phyloP scores from a whole-genome alignment of 2,329 filamentous ascomycete species.

The Fusarium dimerum region DNA sequence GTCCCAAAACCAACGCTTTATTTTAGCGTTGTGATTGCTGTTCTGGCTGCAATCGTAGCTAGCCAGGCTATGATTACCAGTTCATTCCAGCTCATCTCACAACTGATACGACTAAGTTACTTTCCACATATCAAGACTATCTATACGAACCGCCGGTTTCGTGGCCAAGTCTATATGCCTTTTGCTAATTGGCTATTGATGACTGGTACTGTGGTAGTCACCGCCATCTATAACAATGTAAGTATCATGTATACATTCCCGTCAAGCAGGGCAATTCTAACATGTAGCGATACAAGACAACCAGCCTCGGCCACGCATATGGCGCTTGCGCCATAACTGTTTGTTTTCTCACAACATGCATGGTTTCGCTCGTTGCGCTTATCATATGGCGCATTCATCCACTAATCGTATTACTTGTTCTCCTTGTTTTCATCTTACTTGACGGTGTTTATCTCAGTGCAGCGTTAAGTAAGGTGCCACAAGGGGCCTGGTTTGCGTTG shows the following conservation, averaged over 20 bases:
- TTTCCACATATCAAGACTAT: slow-evolving; percentile 73
- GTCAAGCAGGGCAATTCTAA: background rate
- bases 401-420: slow-evolving; percentile 58
- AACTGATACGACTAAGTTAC: slow-evolving; percentile 69
- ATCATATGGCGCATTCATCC: slow-evolving; percentile 68
- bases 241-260: slow-evolving; percentile 15
- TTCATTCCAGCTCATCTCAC: slow-evolving; percentile 65
- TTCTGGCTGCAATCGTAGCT: slow-evolving; percentile 71
- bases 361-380: slow-evolving; percentile 69
- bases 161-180: slow-evolving; percentile 75
- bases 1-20: slow-evolving; percentile 68
- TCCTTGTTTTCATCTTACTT: slow-evolving; percentile 60
- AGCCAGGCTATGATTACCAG: slow-evolving; percentile 77
- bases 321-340: slow-evolving; percentile 78
- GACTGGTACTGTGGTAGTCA: slow-evolving; percentile 70
- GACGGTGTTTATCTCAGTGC: slow-evolving; percentile 71
- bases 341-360: slow-evolving; percentile 73
- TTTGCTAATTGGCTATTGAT: slow-evolving; percentile 75
- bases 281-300: slow-evolving; percentile 46
- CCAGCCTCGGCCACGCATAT: slow-evolving; percentile 69
- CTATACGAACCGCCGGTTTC: slow-evolving; percentile 67
- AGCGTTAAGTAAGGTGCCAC: slow-evolving; percentile 68
- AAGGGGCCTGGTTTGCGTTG: slow-evolving; percentile 76
- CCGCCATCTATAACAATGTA: slow-evolving; percentile 69
- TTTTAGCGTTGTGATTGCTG: slow-evolving; percentile 64